A percentile compares a stretch with the other conserved stretches of the same genome.
These are phyloP conservation scores for Rhododendron henanense DNA, from an alignment of 148 eudicot genomes.

Conservation along the genomic window DNA sequence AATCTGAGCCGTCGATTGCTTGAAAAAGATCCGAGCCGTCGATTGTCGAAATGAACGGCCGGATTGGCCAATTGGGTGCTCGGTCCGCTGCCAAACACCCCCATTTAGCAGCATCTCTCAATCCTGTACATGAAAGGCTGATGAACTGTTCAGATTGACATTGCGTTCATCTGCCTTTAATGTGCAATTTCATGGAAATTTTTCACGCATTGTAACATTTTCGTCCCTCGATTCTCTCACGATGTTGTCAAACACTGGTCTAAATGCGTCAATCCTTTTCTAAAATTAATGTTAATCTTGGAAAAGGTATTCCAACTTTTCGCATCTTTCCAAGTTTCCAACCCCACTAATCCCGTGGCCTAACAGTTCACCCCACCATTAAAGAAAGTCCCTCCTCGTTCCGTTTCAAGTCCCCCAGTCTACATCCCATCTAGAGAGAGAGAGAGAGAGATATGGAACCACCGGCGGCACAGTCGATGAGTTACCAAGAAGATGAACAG, in stretches of 20 bases:
- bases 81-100: no score
- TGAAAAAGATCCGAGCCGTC: no score
- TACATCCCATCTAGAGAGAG: not conserved
- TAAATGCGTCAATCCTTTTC: not conserved
- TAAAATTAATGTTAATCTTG: not conserved
- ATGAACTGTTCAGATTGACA: no score
- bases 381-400: not conserved
- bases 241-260: not conserved
- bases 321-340: not conserved
- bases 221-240: not conserved
- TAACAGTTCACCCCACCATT: not conserved
- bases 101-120: no score
- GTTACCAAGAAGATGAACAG: constrained; percentile 20
- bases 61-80: no score
- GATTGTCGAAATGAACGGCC: no score
- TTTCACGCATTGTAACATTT: no score
- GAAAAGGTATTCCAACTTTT: not conserved
- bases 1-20: no score
- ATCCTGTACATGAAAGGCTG: no score
- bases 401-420: not conserved
- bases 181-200: no score
- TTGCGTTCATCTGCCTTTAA: no score
- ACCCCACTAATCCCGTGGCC: not conserved
- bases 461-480: constrained; percentile 31
- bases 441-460: constrained; percentile 27